Evolutionary conservation across 345 rosid species (phyloP), one percentile per base, ranked within the genome.

Genomic region (Stellera chamaejasme): DNA sequence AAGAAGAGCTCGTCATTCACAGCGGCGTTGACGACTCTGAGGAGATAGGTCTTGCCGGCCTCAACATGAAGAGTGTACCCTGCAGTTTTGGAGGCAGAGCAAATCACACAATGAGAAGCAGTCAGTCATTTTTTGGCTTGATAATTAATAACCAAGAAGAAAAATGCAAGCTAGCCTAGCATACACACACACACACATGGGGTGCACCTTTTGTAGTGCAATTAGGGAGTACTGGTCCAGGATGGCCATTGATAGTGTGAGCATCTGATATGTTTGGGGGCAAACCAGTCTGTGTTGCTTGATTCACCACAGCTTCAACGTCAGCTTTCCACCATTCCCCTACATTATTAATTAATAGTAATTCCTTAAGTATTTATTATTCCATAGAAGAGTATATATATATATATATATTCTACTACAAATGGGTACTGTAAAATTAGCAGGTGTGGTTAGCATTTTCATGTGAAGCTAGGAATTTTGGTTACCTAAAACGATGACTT

Each of bases 291-390:
- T 68, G 65, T 52, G 54, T 59, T 2, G 87, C 64, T 51, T 81
- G 88, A 2, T 50, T 77, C 52, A 84, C 43, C 58, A 88, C 75
- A 16, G 77, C 76, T 72, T 88, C 90, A 15, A 80, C 82, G 63
- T 84, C 84, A 2, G 82, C 72, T 65, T 84, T 88, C 92, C 92
- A 88, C 96, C 96, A 88, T 74, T 88, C 92, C 25, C 85, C 96
- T 88, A 16, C 23, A 54, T 32, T 32, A 32, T 32, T 19, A 19
- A 19, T 19, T 19, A 19, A 19, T 19, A 19, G 23, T n/a, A n/a
- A n/a, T 19, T 19, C 23, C 23, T 19, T 19, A 19, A n/a, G n/a
- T n/a, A n/a, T n/a, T n/a, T n/a, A n/a, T n/a, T n/a, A n/a, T n/a
- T n/a, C n/a, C n/a, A n/a, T n/a, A n/a, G n/a, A n/a, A n/a, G n/a